These are phyloP conservation scores for Posidonia australis DNA, from an alignment of 106 monocot species.

Conservation along the genomic window DNA sequence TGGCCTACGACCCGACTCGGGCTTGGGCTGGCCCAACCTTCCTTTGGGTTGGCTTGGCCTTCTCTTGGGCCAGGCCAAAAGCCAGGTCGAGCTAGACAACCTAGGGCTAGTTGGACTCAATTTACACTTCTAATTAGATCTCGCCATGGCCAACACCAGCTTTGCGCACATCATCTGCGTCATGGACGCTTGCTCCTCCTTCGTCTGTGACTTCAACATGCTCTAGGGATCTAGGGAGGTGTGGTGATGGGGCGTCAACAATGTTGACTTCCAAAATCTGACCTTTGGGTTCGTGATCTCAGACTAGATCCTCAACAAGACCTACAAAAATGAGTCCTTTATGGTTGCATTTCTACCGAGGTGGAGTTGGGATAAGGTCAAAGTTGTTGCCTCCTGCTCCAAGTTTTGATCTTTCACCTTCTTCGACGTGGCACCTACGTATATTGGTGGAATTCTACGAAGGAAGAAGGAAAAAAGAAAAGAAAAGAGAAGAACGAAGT, in stretches of 20 bases:
- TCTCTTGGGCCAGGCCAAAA: too few relatives aligned
- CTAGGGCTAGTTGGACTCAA: too few relatives aligned
- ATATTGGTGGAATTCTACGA: too few relatives aligned
- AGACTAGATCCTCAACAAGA: conserved; percentile 26
- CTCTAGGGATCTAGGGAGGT: conserved; percentile 52
- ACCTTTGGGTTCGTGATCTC: conserved; percentile 45
- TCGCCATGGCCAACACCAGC: conserved; percentile 85
- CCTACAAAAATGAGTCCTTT: conserved; percentile 49
- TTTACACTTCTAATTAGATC: too few relatives aligned
- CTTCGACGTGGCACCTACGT: background rate
- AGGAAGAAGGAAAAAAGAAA: too few relatives aligned
- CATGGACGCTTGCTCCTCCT: conserved; percentile 63
- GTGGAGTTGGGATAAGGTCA: conserved; percentile 44
- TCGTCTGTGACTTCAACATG: conserved; percentile 67
- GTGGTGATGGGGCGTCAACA: conserved; percentile 59
- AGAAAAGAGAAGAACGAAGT: too few relatives aligned
- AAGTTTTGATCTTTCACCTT: conserved; percentile 8
- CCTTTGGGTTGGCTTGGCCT: too few relatives aligned
- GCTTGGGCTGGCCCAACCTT: too few relatives aligned
- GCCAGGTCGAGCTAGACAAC: too few relatives aligned
- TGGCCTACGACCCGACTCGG: too few relatives aligned
- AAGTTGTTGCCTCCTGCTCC: conserved; percentile 1
- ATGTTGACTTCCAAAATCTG: conserved; percentile 40
- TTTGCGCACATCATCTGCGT: conserved; percentile 51
- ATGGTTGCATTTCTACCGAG: conserved; percentile 29